A percentile compares a stretch with the other conserved stretches of the same genome.
Evolutionary conservation across 148 eudicot species (phyloP).

Genomic region (Simmondsia chinensis): DNA sequence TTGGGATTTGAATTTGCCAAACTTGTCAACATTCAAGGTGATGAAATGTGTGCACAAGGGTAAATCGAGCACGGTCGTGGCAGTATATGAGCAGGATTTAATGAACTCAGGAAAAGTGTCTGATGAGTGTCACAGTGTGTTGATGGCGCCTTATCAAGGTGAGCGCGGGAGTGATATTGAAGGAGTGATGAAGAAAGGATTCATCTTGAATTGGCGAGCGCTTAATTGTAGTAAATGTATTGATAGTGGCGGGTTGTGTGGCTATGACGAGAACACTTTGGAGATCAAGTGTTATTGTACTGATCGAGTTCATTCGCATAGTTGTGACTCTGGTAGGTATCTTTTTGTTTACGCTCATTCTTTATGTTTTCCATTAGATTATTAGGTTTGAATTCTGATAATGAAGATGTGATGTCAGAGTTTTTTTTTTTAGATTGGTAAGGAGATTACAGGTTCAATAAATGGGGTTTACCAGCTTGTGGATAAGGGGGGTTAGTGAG

Average conservation of each 20-base stretch:
- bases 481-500: no score
- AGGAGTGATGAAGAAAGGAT: background rate
- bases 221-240: slow-evolving; percentile 1
- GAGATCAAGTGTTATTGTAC: background rate
- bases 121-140: background rate
- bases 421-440: no score
- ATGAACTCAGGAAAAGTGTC: background rate
- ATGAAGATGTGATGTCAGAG: no score
- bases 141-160: background rate
- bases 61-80: background rate
- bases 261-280: background rate
- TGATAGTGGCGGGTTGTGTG: slow-evolving; percentile 9
- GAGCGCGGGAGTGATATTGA: background rate
- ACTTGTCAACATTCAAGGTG: background rate
- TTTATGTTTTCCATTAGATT: background rate
- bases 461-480: no score
- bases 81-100: background rate
- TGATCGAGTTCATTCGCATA: background rate
- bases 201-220: background rate
- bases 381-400: no score
- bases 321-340: slow-evolving; percentile 1
- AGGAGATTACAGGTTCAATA: no score
- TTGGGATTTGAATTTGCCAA: background rate
- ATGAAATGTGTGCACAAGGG: background rate
- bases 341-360: background rate